Evolutionary conservation across 768 basidiomycete species (phyloP).

Genomic region (Hygrophoropsis aurantiaca): DNA sequence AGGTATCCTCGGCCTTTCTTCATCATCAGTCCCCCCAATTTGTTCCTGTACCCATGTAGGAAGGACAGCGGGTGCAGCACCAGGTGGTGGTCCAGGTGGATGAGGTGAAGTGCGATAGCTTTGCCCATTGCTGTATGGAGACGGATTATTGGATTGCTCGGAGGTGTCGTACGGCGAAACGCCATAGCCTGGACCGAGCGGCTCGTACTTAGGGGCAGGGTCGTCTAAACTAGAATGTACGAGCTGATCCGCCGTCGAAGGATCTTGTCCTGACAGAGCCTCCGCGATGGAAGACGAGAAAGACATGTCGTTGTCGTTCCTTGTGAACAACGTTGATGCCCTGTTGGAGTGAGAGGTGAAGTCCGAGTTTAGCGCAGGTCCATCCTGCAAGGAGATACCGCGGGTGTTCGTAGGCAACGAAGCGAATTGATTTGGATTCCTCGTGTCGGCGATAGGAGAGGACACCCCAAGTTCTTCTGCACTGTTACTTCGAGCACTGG

Average conservation of each 20-base stretch:
- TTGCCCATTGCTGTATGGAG: conserved; percentile 7
- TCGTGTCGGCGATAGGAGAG: background rate
- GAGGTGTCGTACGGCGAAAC: background rate
- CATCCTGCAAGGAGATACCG: conserved; percentile 26
- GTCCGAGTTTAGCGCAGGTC: conserved; percentile 14
- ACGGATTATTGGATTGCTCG: too few species aligned
- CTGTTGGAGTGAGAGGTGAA: conserved; percentile 10
- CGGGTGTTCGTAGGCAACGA: conserved; percentile 57
- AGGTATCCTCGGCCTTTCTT: conserved; percentile 1
- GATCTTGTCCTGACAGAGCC: conserved; percentile 29
- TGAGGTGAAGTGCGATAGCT: background rate
- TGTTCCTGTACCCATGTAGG: conserved; percentile 35
- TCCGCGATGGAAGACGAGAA: conserved; percentile 39
- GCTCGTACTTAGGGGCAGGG: conserved; percentile 38
- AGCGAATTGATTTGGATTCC: conserved; percentile 45
- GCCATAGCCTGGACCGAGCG: conserved; percentile 8
- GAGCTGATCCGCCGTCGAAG: conserved; percentile 8
- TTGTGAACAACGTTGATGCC: conserved; percentile 13
- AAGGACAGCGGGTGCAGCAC: conserved; percentile 38
- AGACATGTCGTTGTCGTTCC: conserved; percentile 16
- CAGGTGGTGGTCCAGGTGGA: conserved; percentile 43
- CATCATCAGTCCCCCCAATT: conserved; percentile 29
- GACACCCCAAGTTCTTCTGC: conserved; percentile 26
- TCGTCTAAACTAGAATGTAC: conserved; percentile 24
- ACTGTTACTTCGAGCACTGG: too few species aligned